A percentile compares a stretch with the other conserved stretches of the same genome.
Evolutionary conservation across 2,329 filamentous ascomycete species (phyloP).

Genomic region (Penicillium sp.): DNA sequence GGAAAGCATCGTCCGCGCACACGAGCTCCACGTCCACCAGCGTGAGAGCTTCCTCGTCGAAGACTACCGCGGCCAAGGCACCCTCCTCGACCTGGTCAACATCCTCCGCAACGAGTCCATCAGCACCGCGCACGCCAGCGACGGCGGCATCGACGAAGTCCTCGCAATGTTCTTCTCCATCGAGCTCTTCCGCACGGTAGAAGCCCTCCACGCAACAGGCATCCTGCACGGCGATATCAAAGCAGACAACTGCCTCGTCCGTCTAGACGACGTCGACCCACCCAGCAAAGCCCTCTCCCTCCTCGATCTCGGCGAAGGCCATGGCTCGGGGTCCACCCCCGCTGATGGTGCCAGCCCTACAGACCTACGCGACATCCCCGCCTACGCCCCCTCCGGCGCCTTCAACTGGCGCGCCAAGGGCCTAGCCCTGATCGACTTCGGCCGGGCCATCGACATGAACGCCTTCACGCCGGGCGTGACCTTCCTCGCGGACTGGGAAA

Average conservation of each 20-base stretch:
- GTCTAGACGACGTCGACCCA: slow-evolving; percentile 61
- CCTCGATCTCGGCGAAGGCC: slow-evolving; percentile 27
- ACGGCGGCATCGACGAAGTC: slow-evolving; percentile 80
- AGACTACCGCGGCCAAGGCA: slow-evolving; percentile 85
- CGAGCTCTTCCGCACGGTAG: slow-evolving; percentile 86
- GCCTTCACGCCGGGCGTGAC: slow-evolving; percentile 74
- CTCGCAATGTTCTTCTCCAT: slow-evolving; percentile 95
- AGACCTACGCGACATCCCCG: slow-evolving; percentile 39
- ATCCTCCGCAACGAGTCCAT: slow-evolving; percentile 68
- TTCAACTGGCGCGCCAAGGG: slow-evolving; percentile 81
- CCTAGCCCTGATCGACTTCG: slow-evolving; percentile 89
- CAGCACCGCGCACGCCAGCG: slow-evolving; percentile 50
- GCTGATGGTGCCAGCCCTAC: not conserved
- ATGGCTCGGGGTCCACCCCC: not conserved
- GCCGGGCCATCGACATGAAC: slow-evolving; percentile 89
- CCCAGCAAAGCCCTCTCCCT: slow-evolving; percentile 32
- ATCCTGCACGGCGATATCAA: slow-evolving; percentile 94
- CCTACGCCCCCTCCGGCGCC: slow-evolving; percentile 72
- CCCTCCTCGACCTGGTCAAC: slow-evolving; percentile 93
- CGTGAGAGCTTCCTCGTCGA: slow-evolving; percentile 90
- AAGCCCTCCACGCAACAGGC: slow-evolving; percentile 76
- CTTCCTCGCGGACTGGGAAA: slow-evolving; percentile 97
- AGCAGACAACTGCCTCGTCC: slow-evolving; percentile 89
- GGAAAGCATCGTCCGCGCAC: slow-evolving; percentile 76
- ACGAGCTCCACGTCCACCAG: slow-evolving; percentile 88